Evolutionary conservation across 75 land plant genomes (phyloP), one percentile per base, ranked within the genome.

Genomic region (Isoetes taiwanensis): DNA sequence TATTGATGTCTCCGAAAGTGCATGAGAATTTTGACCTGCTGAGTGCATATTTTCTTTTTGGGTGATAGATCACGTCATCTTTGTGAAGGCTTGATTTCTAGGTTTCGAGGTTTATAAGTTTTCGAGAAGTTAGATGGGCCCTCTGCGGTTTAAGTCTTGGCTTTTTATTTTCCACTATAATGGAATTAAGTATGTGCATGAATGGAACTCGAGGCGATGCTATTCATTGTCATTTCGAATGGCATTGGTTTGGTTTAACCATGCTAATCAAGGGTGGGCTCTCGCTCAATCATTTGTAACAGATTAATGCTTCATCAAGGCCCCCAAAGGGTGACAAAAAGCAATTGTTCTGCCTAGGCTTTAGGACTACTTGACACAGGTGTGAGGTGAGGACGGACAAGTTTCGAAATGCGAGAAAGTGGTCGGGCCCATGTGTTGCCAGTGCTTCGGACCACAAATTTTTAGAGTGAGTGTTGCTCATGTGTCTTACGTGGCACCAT

Each of bases 281-380:
- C 58, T 62, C 64, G 41, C 64, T 62, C 64, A 62, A 62, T 52
- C 60, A 33, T n/a, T n/a, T 62, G 28, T 35, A 33, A 62, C 64
- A 62, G 64, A 62, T 62, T 34, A 62, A 27, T 62, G 61, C 64
- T 62, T 27, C 32, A 33, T 31, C 26, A 28, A 62, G 58, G 30
- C 64, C 65, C 65, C 28, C 9, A 37, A 37, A 14, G n/a, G n/a
- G n/a, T n/a, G n/a, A n/a, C n/a, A 10, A 32, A 30, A 40, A 32
- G 60, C 38, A 30, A 25, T 54, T 63, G 23, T 52, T 54, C 60
- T 63, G 60, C 65, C 5, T 63, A 63, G 65, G 28, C 60, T 63
- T 35, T 54, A 54, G 27, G 57, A n/a, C 23, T 34, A 14, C 42
- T 52, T 63, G 52, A 30, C 34, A 21, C 38, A 32, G 65, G 58